Conservation (phyloP, 2,329 filamentous ascomycete species). For the Sporothrix pseudoabietina region DNA sequence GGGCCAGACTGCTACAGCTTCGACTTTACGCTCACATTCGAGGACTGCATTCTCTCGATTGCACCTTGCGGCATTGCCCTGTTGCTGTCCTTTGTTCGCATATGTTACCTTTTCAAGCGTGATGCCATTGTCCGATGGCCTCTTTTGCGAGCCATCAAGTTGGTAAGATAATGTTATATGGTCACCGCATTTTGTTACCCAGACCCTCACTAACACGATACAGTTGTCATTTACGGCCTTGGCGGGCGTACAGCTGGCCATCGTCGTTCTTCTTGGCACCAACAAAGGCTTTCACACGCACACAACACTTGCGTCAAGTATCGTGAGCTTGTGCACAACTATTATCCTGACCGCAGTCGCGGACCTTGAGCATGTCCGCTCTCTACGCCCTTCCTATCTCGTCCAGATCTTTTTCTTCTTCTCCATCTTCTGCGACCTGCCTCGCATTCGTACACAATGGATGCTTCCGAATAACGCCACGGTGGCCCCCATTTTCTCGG, state of each 20-base stretch:
- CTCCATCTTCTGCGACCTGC: constrained; percentile 49
- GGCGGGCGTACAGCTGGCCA: constrained; percentile 26
- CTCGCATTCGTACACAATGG: constrained; percentile 50
- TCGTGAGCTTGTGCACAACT: constrained; percentile 33
- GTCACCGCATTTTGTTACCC: background rate
- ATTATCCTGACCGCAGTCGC: constrained; percentile 45
- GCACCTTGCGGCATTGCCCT: constrained; percentile 26
- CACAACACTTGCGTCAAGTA: constrained; percentile 33
- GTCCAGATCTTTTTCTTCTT: constrained; percentile 50
- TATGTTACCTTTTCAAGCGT: constrained; percentile 22
- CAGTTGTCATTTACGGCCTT: constrained; percentile 21
- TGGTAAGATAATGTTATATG: constrained; percentile 12
- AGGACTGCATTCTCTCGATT: constrained; percentile 31
- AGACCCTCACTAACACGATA: background rate
- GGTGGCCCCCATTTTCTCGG: constrained; percentile 49
- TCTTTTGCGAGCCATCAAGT: constrained; percentile 25
- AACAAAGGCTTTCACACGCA: constrained; percentile 27
- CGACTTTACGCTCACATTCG: constrained; percentile 35
- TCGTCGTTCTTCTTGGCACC: constrained; percentile 27
- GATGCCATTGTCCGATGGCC: constrained; percentile 27
- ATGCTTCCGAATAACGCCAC: constrained; percentile 41
- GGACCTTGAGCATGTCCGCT: constrained; percentile 51
- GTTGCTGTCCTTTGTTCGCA: constrained; percentile 18
- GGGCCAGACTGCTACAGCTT: constrained; percentile 32
- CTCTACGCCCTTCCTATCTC: constrained; percentile 49